Percentiles rank a stretch among this genome's conserved stretches.
Conservation (phyloP, 108 stramenopile species). For the Nitzschia sp. region DNA sequence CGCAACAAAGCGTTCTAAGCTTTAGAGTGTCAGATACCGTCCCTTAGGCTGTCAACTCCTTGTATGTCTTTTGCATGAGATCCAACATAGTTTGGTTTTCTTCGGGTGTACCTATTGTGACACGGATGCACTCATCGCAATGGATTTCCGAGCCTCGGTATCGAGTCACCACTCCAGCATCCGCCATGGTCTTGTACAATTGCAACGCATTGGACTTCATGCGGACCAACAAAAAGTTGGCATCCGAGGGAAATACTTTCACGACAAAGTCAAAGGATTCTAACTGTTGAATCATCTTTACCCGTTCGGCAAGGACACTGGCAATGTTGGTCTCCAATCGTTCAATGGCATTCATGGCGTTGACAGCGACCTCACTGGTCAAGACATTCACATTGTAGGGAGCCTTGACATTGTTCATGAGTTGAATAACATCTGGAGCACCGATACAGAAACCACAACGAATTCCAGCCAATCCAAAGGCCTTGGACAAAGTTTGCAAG, state of each 20-base stretch:
- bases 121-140: conserved; percentile 90
- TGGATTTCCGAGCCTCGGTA: conserved; percentile 92
- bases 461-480: conserved; percentile 95
- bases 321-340: conserved; percentile 67
- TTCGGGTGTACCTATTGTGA: conserved; percentile 86
- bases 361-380: conserved; percentile 78
- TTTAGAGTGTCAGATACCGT: no score
- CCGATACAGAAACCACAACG: conserved; percentile 93
- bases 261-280: conserved; percentile 68
- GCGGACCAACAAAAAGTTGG: conserved; percentile 90
- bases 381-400: conserved; percentile 94
- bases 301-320: conserved; percentile 60
- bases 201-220: conserved; percentile 70
- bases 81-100: conserved; percentile 84
- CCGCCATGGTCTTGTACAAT: conserved; percentile 93
- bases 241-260: conserved; percentile 77
- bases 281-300: conserved; percentile 53
- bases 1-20: not conserved
- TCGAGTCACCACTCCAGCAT: conserved; percentile 80
- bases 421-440: conserved; percentile 82
- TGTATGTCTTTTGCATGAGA: conserved; percentile 44
- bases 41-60: conserved; percentile 19
- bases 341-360: conserved; percentile 62
- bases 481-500: conserved; percentile 93
- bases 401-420: conserved; percentile 96